Percentiles rank a stretch among this genome's conserved stretches.
These are phyloP conservation scores for Gautieria morchelliformis DNA, from an alignment of 768 basidiomycete genomes.

Conservation along the genomic window DNA sequence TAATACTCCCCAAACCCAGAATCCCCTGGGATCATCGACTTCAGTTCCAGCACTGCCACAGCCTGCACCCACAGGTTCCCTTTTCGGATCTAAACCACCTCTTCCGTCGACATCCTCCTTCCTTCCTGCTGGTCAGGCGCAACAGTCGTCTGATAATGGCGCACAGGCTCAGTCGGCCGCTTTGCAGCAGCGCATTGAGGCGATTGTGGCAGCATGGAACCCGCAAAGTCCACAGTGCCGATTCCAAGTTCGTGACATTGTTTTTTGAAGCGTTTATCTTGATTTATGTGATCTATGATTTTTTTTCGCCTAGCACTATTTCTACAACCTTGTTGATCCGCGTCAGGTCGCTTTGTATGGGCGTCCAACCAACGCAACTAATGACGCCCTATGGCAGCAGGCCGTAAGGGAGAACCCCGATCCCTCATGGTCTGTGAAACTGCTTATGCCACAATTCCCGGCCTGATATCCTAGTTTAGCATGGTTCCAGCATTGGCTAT, in stretches of 20 bases:
- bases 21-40: slow-evolving; percentile 27
- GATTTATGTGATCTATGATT: neutral
- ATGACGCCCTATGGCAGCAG: slow-evolving; percentile 69
- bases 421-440: slow-evolving; percentile 50
- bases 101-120: slow-evolving; percentile 19
- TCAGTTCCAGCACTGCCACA: slow-evolving; percentile 21
- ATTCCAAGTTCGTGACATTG: slow-evolving; percentile 53
- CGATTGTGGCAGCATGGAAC: slow-evolving; percentile 63
- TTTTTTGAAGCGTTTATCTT: neutral
- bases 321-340: slow-evolving; percentile 79
- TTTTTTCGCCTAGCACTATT: slow-evolving; percentile 46
- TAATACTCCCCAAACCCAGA: slow-evolving; percentile 14
- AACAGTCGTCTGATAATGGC: slow-evolving; percentile 42
- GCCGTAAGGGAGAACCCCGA: slow-evolving; percentile 77
- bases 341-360: slow-evolving; percentile 54
- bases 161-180: slow-evolving; percentile 48
- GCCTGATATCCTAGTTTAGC: slow-evolving; percentile 26
- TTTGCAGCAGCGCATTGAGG: slow-evolving; percentile 51
- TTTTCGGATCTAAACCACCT: slow-evolving; percentile 30
- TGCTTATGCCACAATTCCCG: neutral
- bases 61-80: slow-evolving; percentile 17
- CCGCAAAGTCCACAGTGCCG: slow-evolving; percentile 57
- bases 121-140: neutral
- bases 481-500: slow-evolving; percentile 72
- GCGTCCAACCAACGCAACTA: slow-evolving; percentile 61